Evolutionary conservation across 2,329 filamentous ascomycete species (phyloP).

Genomic region (Ascosphaera aggregata): DNA sequence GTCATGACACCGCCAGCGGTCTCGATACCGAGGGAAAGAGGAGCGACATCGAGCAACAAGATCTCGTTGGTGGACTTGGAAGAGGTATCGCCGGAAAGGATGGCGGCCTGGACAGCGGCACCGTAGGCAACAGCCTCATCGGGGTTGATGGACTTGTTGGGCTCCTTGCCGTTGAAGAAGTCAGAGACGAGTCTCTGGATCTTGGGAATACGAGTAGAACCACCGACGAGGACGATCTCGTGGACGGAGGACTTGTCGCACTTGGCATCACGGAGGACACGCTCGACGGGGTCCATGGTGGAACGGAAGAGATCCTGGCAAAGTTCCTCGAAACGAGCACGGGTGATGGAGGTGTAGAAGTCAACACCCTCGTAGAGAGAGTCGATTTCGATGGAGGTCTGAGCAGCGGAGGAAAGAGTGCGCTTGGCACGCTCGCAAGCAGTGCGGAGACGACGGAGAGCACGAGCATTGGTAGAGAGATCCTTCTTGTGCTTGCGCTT

Average conservation of each 20-base stretch:
- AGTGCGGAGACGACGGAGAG: conserved; percentile 74
- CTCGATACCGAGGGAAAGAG: conserved; percentile 90
- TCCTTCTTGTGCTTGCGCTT: conserved; percentile 89
- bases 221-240: conserved; percentile 71
- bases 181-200: conserved; percentile 99
- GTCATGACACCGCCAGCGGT: conserved; percentile 99
- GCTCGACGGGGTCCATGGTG: conserved; percentile 71
- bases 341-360: conserved; percentile 80
- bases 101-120: conserved; percentile 80
- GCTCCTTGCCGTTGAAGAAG: conserved; percentile 99
- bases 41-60: conserved; percentile 72
- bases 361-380: conserved; percentile 73
- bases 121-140: conserved; percentile 74
- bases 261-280: conserved; percentile 73
- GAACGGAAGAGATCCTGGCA: conserved; percentile 71
- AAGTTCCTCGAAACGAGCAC: conserved; percentile 77
- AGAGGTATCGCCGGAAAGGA: conserved; percentile 86
- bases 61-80: conserved; percentile 84
- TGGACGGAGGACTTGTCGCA: conserved; percentile 84
- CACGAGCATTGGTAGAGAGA: conserved; percentile 56
- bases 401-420: conserved; percentile 65
- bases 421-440: conserved; percentile 87
- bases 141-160: conserved; percentile 91
- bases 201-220: conserved; percentile 76
- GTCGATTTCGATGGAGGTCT: conserved; percentile 83